phyloP scores from a whole-genome alignment of 495 filamentous ascomycete species.

The Xeromyces bisporus region DNA sequence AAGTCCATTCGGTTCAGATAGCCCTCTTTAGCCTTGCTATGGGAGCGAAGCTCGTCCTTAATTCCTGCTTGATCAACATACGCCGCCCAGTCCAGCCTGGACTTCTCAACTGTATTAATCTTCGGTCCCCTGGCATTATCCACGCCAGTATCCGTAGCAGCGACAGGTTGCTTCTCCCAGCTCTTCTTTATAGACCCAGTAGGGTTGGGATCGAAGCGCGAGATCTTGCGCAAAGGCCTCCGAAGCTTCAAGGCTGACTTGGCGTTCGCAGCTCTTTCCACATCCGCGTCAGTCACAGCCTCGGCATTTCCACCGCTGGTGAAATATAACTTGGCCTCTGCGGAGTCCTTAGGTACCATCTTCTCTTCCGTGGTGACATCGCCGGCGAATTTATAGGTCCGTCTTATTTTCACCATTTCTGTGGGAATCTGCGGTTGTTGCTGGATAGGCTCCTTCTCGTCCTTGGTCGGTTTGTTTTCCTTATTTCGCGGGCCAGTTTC shows the following conservation, averaged over 20 bases:
- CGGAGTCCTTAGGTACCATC: conserved; percentile 56
- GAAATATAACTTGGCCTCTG: conserved; percentile 66
- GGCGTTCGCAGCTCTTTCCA: conserved; percentile 8
- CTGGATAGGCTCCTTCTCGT: conserved; percentile 5
- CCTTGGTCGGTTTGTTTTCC: conserved; percentile 5
- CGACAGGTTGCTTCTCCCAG: conserved; percentile 24
- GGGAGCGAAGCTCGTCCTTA: conserved; percentile 71
- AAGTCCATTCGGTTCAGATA: conserved; percentile 81
- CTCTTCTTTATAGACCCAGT: conserved; percentile 32
- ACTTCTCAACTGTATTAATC: conserved; percentile 93
- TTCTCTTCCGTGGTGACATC: conserved; percentile 71
- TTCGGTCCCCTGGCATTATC: conserved; percentile 49
- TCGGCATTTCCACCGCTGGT: conserved; percentile 32
- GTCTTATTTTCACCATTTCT: conserved; percentile 64
- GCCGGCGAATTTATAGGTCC: conserved; percentile 83
- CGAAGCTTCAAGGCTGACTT: conserved; percentile 24
- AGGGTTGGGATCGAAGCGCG: conserved; percentile 62
- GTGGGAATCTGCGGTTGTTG: conserved; percentile 6
- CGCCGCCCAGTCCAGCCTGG: conserved; percentile 81
- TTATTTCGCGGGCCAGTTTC: conserved; percentile 2
- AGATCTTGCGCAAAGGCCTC: conserved; percentile 55
- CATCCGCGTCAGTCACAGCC: conserved; percentile 11
- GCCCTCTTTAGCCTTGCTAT: conserved; percentile 68
- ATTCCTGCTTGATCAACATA: conserved; percentile 88
- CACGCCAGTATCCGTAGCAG: conserved; percentile 7